Conservation (phyloP, 192 early-diverging fungal genomes). For the Coemansia asiatica region DNA sequence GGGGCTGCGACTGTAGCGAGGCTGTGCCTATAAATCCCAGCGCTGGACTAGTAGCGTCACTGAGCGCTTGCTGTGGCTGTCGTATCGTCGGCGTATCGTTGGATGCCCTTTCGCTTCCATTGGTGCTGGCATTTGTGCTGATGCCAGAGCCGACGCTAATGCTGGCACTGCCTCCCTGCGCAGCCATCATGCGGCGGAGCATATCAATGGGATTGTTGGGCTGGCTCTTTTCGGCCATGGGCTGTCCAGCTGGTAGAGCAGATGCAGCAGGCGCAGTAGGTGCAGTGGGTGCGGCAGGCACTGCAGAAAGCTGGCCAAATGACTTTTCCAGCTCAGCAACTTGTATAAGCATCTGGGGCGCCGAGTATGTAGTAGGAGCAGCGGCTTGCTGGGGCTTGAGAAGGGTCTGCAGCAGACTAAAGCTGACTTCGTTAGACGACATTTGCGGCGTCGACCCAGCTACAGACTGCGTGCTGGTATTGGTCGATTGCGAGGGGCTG, state of each 20-base stretch:
- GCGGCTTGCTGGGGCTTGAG: slow-evolving; percentile 23
- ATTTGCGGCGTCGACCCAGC: slow-evolving; percentile 33
- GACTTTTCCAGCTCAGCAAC: slow-evolving; percentile 26
- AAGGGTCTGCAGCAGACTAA: slow-evolving; percentile 44
- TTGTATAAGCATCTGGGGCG: slow-evolving; percentile 19
- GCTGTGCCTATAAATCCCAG: no score
- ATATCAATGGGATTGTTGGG: slow-evolving; percentile 36
- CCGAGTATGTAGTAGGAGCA: slow-evolving; percentile 10
- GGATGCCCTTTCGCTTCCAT: neutral
- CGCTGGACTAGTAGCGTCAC: neutral
- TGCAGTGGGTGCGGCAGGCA: neutral
- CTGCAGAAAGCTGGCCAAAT: slow-evolving; percentile 12
- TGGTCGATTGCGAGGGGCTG: slow-evolving; percentile 21
- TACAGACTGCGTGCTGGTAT: slow-evolving; percentile 30
- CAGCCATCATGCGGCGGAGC: slow-evolving; percentile 47
- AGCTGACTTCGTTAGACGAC: slow-evolving; percentile 31
- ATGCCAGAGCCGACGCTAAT: neutral
- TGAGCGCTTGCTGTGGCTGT: slow-evolving; percentile 10
- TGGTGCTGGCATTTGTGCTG: neutral
- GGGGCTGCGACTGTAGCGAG: no score
- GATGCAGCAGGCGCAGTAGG: neutral
- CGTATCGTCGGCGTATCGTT: neutral
- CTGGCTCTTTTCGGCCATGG: neutral
- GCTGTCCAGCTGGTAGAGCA: neutral
- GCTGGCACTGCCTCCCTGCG: slow-evolving; percentile 18